A percentile compares a stretch with the other conserved stretches of the same genome.
These are phyloP conservation scores for Ophiostoma australiae DNA, from an alignment of 2,329 filamentous ascomycete species.

Conservation along the genomic window DNA sequence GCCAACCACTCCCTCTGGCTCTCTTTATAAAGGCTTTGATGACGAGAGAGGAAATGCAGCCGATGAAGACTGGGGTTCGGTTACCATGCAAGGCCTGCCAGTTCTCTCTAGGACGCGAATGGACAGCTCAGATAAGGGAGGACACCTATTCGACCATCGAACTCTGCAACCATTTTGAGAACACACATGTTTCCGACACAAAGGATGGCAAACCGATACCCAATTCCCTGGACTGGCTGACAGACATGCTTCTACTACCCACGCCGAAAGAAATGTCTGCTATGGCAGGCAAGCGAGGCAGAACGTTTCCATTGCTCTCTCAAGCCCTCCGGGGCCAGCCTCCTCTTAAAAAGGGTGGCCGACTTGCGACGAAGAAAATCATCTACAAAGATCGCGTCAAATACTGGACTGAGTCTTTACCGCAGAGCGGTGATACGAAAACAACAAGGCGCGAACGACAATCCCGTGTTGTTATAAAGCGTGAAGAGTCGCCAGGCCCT, in stretches of 20 bases:
- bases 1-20: conserved; percentile 50
- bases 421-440: neutral
- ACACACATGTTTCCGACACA: conserved; percentile 34
- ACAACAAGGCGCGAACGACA: neutral
- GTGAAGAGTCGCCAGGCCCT: neutral
- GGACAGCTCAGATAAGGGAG: conserved; percentile 25
- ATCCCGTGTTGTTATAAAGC: neutral
- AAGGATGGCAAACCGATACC: conserved; percentile 23
- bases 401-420: neutral
- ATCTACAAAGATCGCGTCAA: neutral
- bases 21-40: conserved; percentile 57
- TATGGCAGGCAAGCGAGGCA: conserved; percentile 33
- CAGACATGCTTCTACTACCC: conserved; percentile 45
- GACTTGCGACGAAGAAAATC: neutral
- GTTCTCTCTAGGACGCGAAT: conserved; percentile 32
- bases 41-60: conserved; percentile 53
- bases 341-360: too few species aligned
- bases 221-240: conserved; percentile 40
- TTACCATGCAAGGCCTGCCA: conserved; percentile 54
- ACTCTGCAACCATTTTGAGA: conserved; percentile 56
- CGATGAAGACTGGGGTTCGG: conserved; percentile 47
- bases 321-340: conserved; percentile 40
- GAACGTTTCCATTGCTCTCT: conserved; percentile 36
- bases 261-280: conserved; percentile 33
- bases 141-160: conserved; percentile 27